Base-by-base conservation (phyloP, 345 rosid genomes). In the Melastoma malabathricum region DNA sequence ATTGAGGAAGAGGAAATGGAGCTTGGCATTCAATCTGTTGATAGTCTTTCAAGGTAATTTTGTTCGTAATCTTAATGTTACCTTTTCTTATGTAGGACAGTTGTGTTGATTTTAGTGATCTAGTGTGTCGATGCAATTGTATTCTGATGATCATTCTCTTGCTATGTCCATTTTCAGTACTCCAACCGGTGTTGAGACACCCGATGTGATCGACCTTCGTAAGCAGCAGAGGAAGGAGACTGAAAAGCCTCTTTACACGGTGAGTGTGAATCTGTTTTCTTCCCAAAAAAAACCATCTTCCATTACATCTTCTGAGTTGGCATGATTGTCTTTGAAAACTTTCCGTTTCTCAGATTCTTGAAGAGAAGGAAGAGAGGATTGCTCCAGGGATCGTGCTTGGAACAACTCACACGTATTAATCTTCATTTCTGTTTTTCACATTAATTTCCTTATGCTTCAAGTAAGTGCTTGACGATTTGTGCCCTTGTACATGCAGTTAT, bases 211-310 rank as follows among this genome's bases (percentile, higher is more conserved):
- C 43, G 99, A 93, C 52, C 97, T 93, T 45, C 89, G 99, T 55
- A 93, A 93, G 69, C 97, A 85, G 72, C 99, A 93, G 72, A 81
- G 95, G 65, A 93, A 93, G 82, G 99, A 93, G 58, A 84, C 95
- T 14, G 97, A 88, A 54, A 85, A 82, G 72, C 77, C 97, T 68
- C 84, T 85, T 49, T 84, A 88, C 62, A 92, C 86, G 63, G 99
- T 93, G 64, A 60, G 79, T 76, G 29, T 29, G 60, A 46, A 16
- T 18, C 18, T 60, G 54, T 39, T 27, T 51, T 50, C 15, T 23
- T 64, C 12, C 12, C 46, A 13, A 44, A 18, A 46, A 9, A 18
- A 19, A 58, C 43, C n/a, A 12, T 10, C 14, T 3, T 44, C 0
- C 13, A 22, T 45, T n/a, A 47, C 45, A 41, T 46, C 18, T 43